Evolutionary conservation across 176 grass and related monocot genomes (phyloP), one percentile per base, ranked within the genome.

Genomic region (Bromus sterilis): DNA sequence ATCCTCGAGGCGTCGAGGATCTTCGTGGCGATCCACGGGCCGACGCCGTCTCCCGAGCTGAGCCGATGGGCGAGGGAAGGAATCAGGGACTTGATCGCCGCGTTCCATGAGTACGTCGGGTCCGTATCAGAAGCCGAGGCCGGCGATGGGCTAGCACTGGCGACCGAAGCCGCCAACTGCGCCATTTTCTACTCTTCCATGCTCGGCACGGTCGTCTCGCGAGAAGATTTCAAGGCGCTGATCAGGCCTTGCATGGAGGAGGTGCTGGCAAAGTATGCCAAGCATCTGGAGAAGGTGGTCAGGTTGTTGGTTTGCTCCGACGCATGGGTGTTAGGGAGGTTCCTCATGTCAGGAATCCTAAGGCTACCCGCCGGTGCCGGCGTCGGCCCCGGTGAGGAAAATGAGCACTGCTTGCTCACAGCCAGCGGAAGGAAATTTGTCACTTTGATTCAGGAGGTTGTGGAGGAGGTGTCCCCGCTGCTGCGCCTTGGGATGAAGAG

Each of bases 61-160:
- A 24, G 68, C 39, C 59, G 65, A 20, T 93, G 91, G 91, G 91
- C 78, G 10, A 90, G 25, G 72, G 78, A 87, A 68, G 85, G 87
- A 77, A 85, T 90, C 44, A 74, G 85, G 16, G 78, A 78, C 55
- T 87, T 93, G 2, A 11, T 74, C 68, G 10, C 34, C 15, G 55
- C 72, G 3, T 84, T 93, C 79, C 13, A 70, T 39, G 84, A 84
- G 64, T 87, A 78, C 57, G 32, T 79, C 5, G 12, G 2, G 26
- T 88, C 86, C 51, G 25, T 89, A 20, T 20, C 83, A 2, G 43
- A 49, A 21, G 65, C 23, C 4, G 48, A 33, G 18, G 65, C 23
- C 4, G 48, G 28, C 23, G 43, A 37, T 12, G 55, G 32, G 25
- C 7, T 92, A n/a, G 65, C 32, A 23, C 8, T 78, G 81, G 78